A percentile compares a stretch with the other conserved stretches of the same genome.
Conservation (phyloP, 345 rosid genomes). For the Syzygium grande region DNA sequence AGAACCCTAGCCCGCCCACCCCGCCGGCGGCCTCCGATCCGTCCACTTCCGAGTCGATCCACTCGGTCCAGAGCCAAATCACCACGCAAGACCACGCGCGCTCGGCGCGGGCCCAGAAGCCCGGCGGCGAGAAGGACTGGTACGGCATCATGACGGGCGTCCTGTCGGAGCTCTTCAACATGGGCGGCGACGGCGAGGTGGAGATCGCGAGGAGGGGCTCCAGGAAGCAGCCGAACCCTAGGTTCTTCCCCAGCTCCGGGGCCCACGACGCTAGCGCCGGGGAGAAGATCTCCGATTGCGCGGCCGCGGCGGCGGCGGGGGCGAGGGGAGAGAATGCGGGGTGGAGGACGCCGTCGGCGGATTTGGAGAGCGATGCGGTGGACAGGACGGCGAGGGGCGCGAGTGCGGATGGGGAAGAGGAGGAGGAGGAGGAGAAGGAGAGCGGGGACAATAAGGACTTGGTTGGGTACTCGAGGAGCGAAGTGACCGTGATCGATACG, state of each 20-base stretch:
- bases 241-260: slow-evolving; percentile 22
- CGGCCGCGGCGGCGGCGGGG: slow-evolving; percentile 1
- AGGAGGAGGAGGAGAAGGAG: slow-evolving; percentile 12
- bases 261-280: neutral
- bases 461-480: slow-evolving; percentile 79
- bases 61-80: slow-evolving; percentile 7
- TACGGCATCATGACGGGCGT: slow-evolving; percentile 55
- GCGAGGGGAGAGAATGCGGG: slow-evolving; percentile 13
- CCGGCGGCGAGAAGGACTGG: slow-evolving; percentile 28
- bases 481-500: slow-evolving; percentile 90
- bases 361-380: slow-evolving; percentile 21
- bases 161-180: slow-evolving; percentile 75
- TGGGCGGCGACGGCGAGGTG: slow-evolving; percentile 20
- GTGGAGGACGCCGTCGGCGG: slow-evolving; percentile 2
- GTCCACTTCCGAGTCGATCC: slow-evolving; percentile 32
- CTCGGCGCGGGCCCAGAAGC: neutral
- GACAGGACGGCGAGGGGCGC: slow-evolving; percentile 11
- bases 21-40: slow-evolving; percentile 25
- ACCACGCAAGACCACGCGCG: neutral
- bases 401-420: slow-evolving; percentile 2
- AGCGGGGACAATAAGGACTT: slow-evolving; percentile 45
- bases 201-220: slow-evolving; percentile 31
- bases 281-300: slow-evolving; percentile 2
- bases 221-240: slow-evolving; percentile 86
- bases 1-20: slow-evolving; percentile 2